Base-by-base conservation (phyloP, 208 protist species). In the Acanthamoeba culbertsoni region DNA sequence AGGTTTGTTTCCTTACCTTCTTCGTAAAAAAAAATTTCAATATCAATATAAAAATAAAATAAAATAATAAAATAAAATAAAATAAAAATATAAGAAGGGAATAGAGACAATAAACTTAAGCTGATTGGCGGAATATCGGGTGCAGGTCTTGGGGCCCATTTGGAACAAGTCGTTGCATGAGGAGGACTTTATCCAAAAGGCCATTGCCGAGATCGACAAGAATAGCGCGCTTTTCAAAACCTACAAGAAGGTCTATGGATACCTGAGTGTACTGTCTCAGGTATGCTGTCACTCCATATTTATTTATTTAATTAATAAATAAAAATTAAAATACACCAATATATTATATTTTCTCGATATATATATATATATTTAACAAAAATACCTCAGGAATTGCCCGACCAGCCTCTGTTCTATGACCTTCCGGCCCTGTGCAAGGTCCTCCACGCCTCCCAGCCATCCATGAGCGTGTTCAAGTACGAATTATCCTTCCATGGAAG, bases 381-480 rank as follows among this genome's bases (percentile, higher is more conserved):
- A 7, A n/a, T 28, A 75, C 37, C n/a, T 18, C 73, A 98, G 89
- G 97, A 97, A 75, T 45, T 97, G n/a, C 88, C 46, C 26, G 96
- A 97, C 62, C 51, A 57, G 43, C 94, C 93, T 4, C 90, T 97
- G 45, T 97, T 97, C 91, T 94, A 93, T 31, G 68, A 84, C 68
- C 57, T 95, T 23, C 63, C 89, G 28, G 71, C 73, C 12, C 48
- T 97, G 45, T 93, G 65, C 10, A 59, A 91, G 42, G 62, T 91
- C 23, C 48, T 97, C 6, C 95, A 94, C 88, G 31, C 43, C 8
- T n/a, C n/a, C 2, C 42, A 8, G 55, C 93, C 94, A 8, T 59
- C 75, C 37, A 59, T 93, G 51, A 35, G 20, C n/a, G 28, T 33
- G 28, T 73, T 89, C 94, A 35, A 94, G 73, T 94, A 45, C 65